These are phyloP conservation scores for Saccharomycopsis fermentans DNA, from an alignment of 805 yeast species.

Conservation along the genomic window DNA sequence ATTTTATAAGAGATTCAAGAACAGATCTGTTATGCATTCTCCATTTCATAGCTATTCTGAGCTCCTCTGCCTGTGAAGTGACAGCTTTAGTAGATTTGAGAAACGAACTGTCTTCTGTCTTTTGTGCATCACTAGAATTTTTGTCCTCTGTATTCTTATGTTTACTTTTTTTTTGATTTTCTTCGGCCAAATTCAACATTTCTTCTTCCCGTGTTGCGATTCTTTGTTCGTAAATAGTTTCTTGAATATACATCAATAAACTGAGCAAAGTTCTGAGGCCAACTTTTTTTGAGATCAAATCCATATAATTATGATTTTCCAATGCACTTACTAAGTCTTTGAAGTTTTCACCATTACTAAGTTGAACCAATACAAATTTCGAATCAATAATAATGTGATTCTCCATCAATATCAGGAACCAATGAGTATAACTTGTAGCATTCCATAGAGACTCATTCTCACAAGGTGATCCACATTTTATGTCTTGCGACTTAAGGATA, in stretches of 20 bases:
- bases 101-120: slow-evolving; percentile 26
- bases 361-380: slow-evolving; percentile 42
- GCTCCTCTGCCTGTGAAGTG: not conserved
- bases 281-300: slow-evolving; percentile 24
- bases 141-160: not conserved
- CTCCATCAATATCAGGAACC: slow-evolving; percentile 35
- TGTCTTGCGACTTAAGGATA: slow-evolving; percentile 35
- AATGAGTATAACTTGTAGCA: slow-evolving; percentile 37
- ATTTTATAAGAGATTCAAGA: slow-evolving; percentile 44
- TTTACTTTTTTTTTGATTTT: slow-evolving; percentile 20
- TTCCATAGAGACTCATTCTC: slow-evolving; percentile 50
- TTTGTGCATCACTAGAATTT: slow-evolving; percentile 1
- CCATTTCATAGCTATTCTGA: slow-evolving; percentile 43
- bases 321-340: slow-evolving; percentile 33
- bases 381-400: slow-evolving; percentile 38
- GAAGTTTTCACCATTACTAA: slow-evolving; percentile 44
- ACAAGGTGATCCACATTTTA: slow-evolving; percentile 60
- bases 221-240: slow-evolving; percentile 47
- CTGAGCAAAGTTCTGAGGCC: slow-evolving; percentile 44
- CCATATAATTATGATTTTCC: slow-evolving; percentile 28
- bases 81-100: slow-evolving; percentile 24
- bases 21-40: slow-evolving; percentile 50
- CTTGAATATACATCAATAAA: slow-evolving; percentile 56
- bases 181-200: slow-evolving; percentile 14
- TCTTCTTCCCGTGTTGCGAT: slow-evolving; percentile 11